A percentile compares a stretch with the other conserved stretches of the same genome.
Conservation (phyloP, 176 grass and related monocot species). For the Hordeum marinum region DNA sequence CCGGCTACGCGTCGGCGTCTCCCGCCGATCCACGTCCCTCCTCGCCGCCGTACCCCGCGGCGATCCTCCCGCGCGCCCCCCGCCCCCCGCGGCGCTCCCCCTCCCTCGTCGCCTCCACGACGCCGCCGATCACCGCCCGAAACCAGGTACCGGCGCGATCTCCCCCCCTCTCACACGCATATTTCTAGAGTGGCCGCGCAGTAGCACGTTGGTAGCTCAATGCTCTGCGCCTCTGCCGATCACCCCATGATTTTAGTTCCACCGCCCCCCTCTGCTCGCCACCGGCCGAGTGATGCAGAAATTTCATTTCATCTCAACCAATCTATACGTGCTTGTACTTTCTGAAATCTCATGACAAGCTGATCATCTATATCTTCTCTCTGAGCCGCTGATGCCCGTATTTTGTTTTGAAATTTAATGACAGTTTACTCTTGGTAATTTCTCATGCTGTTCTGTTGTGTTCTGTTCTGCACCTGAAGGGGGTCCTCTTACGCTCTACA, state of each 20-base stretch:
- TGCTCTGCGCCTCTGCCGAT: background rate
- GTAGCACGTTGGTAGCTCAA: background rate
- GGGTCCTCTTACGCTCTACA: constrained; percentile 59
- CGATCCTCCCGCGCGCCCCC: background rate
- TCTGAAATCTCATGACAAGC: background rate
- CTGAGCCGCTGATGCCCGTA: background rate
- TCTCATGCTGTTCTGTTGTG: constrained; percentile 15
- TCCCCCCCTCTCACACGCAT: background rate
- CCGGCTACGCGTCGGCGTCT: background rate
- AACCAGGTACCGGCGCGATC: background rate
- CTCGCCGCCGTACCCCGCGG: background rate
- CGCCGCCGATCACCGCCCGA: background rate
- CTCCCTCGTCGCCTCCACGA: constrained; percentile 22
- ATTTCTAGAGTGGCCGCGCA: too few relatives aligned
- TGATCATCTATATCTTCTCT: background rate
- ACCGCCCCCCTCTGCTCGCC: background rate
- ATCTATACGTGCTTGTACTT: background rate
- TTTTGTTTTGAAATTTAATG: background rate
- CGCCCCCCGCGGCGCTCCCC: background rate
- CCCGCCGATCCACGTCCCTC: background rate
- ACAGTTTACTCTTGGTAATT: background rate
- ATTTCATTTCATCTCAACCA: background rate
- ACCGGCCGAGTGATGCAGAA: background rate
- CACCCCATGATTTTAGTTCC: background rate
- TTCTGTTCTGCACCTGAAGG: constrained; percentile 52